phyloP scores from a whole-genome alignment of 345 rosid genomes.

The Arabidopsis suecica region DNA sequence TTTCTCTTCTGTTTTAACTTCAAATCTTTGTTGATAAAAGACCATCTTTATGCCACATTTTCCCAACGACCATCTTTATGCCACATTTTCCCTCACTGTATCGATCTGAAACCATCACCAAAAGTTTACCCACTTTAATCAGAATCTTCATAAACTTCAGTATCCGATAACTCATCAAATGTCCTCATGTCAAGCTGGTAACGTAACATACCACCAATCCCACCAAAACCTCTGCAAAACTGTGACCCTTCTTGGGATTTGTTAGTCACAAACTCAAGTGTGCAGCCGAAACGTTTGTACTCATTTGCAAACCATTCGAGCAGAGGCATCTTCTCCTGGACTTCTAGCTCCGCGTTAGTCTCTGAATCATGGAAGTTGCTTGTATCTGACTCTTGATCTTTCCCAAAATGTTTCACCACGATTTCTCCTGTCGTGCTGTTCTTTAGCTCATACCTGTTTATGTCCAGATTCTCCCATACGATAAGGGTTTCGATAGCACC shows the following conservation, averaged over 20 bases:
- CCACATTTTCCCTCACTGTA: constrained; percentile 31
- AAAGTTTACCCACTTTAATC: constrained; percentile 52
- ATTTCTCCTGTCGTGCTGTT: constrained; percentile 67
- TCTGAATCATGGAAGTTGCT: constrained; percentile 71
- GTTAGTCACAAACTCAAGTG: constrained; percentile 85
- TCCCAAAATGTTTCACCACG: constrained; percentile 67
- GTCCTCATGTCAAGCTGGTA: constrained; percentile 90
- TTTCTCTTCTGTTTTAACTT: neutral
- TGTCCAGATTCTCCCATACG: constrained; percentile 93
- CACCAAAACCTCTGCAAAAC: constrained; percentile 94
- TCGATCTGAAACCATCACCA: constrained; percentile 26
- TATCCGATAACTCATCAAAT: constrained; percentile 79
- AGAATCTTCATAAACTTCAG: constrained; percentile 74
- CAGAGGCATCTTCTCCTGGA: constrained; percentile 73
- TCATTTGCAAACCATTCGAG: constrained; percentile 95
- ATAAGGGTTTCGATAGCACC: constrained; percentile 94
- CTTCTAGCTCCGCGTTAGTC: constrained; percentile 69
- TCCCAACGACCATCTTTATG: neutral
- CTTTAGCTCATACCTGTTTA: constrained; percentile 67
- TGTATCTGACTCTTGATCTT: constrained; percentile 80
- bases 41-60: constrained; percentile 7
- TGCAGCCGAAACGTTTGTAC: constrained; percentile 84
- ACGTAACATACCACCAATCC: constrained; percentile 91
- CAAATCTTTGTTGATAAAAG: constrained; percentile 2
- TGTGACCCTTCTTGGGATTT: constrained; percentile 95